Conservation (phyloP, 805 yeast species). For the Pichia californica region DNA sequence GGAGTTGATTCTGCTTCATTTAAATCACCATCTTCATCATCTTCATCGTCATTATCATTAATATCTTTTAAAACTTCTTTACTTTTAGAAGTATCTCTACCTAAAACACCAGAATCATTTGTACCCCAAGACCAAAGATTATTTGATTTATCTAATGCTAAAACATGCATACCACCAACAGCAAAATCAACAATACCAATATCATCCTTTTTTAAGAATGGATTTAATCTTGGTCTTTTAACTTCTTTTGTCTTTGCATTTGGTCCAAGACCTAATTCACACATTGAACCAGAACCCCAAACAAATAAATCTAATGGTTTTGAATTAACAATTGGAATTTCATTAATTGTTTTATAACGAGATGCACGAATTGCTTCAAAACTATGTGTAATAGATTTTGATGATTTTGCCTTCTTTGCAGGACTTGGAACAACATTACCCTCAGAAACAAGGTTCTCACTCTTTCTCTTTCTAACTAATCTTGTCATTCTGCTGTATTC, state of each 20-base stretch:
- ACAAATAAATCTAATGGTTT: constrained; percentile 71
- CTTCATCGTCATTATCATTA: constrained; percentile 43
- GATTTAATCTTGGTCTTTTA: constrained; percentile 90
- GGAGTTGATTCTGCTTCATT: constrained; percentile 91
- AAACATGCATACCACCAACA: constrained; percentile 92
- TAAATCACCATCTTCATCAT: constrained; percentile 76
- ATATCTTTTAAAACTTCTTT: constrained; percentile 58
- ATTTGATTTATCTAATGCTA: constrained; percentile 73
- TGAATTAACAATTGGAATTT: constrained; percentile 30
- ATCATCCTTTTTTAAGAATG: constrained; percentile 55
- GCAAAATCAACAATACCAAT: constrained; percentile 78
- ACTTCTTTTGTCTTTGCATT: constrained; percentile 87
- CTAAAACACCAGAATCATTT: constrained; percentile 86
- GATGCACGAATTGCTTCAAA: constrained; percentile 45
- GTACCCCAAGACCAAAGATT: constrained; percentile 98
- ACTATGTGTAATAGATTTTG: constrained; percentile 23
- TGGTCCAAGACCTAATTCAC: constrained; percentile 97
- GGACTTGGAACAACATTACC: constrained; percentile 19
- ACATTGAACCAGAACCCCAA: constrained; percentile 97
- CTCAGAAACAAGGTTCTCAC: constrained; percentile 15
- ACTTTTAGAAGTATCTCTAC: constrained; percentile 67
- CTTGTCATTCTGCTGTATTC: constrained; percentile 45
- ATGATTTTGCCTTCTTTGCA: constrained; percentile 27
- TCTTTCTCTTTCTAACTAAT: constrained; percentile 22
- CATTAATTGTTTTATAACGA: constrained; percentile 42